phyloP scores from a whole-genome alignment of 2,329 filamentous ascomycete genomes.

The Stylonectria norvegica region DNA sequence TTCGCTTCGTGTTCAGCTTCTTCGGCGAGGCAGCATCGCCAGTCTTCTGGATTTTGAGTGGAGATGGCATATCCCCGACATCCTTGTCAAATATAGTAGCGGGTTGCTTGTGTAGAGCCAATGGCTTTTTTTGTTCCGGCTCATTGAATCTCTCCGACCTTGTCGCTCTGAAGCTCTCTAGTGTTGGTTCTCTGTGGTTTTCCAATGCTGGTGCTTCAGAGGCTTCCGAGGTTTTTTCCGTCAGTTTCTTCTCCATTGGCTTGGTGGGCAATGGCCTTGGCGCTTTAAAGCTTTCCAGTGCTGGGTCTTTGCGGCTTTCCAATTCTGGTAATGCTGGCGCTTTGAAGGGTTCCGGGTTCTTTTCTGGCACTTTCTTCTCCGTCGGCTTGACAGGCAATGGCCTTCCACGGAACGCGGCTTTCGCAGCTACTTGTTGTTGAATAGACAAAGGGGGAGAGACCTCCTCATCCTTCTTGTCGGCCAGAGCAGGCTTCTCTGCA shows the following conservation, averaged over 20 bases:
- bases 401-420: constrained; percentile 29
- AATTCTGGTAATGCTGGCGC: too few relatives aligned
- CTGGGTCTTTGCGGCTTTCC: too few relatives aligned
- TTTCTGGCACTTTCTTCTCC: too few relatives aligned
- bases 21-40: constrained; percentile 47
- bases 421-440: constrained; percentile 36
- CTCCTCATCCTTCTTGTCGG: constrained; percentile 14
- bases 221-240: constrained; percentile 1
- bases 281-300: too few relatives aligned
- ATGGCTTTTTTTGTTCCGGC: constrained; percentile 15
- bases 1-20: constrained; percentile 57
- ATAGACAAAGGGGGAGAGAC: constrained; percentile 27
- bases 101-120: constrained; percentile 21
- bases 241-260: constrained; percentile 12
- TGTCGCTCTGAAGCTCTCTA: too few relatives aligned
- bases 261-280: constrained; percentile 25
- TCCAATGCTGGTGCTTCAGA: too few relatives aligned
- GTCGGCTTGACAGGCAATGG: constrained; percentile 21
- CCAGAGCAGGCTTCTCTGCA: constrained; percentile 7
- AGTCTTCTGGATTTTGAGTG: constrained; percentile 28
- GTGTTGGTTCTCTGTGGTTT: too few relatives aligned
- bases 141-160: constrained; percentile 1
- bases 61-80: constrained; percentile 24
- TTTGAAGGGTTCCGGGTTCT: constrained; percentile 1
- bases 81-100: constrained; percentile 22